Conservation (phyloP, 805 yeast species). For the Blastobotrys mokoenaii region DNA sequence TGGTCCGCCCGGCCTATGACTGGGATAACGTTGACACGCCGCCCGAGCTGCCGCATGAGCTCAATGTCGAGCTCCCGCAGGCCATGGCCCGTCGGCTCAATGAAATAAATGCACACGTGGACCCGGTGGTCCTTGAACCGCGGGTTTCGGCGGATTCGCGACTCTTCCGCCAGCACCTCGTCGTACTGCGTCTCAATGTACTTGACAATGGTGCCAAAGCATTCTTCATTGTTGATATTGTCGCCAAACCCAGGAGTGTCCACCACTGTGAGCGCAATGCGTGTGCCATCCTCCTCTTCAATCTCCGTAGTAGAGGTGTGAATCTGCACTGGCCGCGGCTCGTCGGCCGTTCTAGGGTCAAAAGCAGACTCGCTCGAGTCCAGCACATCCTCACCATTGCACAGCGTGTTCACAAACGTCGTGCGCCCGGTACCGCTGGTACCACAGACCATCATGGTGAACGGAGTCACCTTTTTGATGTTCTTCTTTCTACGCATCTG, state of each 20-base stretch:
- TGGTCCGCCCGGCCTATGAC: slow-evolving; percentile 76
- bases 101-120: slow-evolving; percentile 70
- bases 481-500: slow-evolving; percentile 46
- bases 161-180: slow-evolving; percentile 62
- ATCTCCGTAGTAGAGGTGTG: slow-evolving; percentile 45
- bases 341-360: slow-evolving; percentile 30
- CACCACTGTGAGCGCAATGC: slow-evolving; percentile 46
- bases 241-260: slow-evolving; percentile 78
- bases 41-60: slow-evolving; percentile 59
- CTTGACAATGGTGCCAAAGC: slow-evolving; percentile 42
- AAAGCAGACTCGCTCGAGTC: slow-evolving; percentile 17
- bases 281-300: slow-evolving; percentile 44
- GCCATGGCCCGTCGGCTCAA: slow-evolving; percentile 51
- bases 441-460: slow-evolving; percentile 65
- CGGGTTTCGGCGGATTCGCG: slow-evolving; percentile 65
- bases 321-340: slow-evolving; percentile 33
- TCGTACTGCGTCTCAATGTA: slow-evolving; percentile 68
- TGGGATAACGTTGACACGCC: slow-evolving; percentile 76
- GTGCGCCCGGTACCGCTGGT: slow-evolving; percentile 68
- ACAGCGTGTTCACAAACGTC: slow-evolving; percentile 61
- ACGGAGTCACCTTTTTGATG: slow-evolving; percentile 53
- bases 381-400: slow-evolving; percentile 39
- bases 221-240: slow-evolving; percentile 52
- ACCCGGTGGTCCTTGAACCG: slow-evolving; percentile 65
- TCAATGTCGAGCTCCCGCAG: slow-evolving; percentile 63